phyloP scores from a whole-genome alignment of 1,139 yeast species.

The Eremothecium coryli region DNA sequence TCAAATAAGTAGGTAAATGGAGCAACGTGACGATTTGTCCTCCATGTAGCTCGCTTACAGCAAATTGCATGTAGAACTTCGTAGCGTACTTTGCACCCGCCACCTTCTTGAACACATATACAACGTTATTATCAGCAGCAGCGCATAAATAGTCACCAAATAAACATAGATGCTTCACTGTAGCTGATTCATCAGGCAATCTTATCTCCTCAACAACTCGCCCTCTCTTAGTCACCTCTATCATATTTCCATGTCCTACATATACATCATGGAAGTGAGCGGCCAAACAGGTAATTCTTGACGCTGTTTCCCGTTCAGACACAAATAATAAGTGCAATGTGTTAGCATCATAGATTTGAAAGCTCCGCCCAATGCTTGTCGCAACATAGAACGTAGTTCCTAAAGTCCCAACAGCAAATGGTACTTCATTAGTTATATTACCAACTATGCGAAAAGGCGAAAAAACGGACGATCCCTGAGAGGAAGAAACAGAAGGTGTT shows the following conservation, averaged over 20 bases:
- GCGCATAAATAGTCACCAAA: slow-evolving; percentile 79
- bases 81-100: slow-evolving; percentile 44
- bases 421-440: slow-evolving; percentile 65
- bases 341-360: slow-evolving; percentile 90
- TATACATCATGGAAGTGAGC: slow-evolving; percentile 81
- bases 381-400: slow-evolving; percentile 85
- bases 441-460: slow-evolving; percentile 56
- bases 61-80: slow-evolving; percentile 57
- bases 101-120: slow-evolving; percentile 58
- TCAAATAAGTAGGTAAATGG: slow-evolving; percentile 89
- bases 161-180: slow-evolving; percentile 43
- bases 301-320: slow-evolving; percentile 66
- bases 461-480: slow-evolving; percentile 37
- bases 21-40: slow-evolving; percentile 50
- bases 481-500: too few relatives aligned
- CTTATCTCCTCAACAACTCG: slow-evolving; percentile 48
- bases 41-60: slow-evolving; percentile 54
- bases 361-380: slow-evolving; percentile 81
- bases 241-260: slow-evolving; percentile 61
- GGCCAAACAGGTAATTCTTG: slow-evolving; percentile 59
- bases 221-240: slow-evolving; percentile 83
- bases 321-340: slow-evolving; percentile 80
- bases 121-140: slow-evolving; percentile 40
- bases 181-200: slow-evolving; percentile 27
- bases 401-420: slow-evolving; percentile 80